Percentiles rank a stretch among this genome's conserved stretches.
phyloP scores from a whole-genome alignment of 2,329 filamentous ascomycete genomes.

The Plenodomus biglobosus region DNA sequence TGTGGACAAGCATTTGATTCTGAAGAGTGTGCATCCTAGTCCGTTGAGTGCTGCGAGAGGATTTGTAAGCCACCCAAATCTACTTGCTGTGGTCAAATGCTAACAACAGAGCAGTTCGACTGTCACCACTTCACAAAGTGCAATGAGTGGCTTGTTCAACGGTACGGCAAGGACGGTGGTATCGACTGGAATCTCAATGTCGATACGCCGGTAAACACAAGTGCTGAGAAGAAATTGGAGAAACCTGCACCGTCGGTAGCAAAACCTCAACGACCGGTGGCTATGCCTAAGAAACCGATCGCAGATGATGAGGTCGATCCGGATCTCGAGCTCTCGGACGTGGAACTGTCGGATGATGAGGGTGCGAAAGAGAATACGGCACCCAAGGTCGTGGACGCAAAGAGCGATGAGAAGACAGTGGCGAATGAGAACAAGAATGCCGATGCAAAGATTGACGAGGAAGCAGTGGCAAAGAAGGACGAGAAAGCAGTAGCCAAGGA shows the following conservation, averaged over 20 bases:
- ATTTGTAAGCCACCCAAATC: conserved; percentile 58
- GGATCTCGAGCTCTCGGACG: not conserved
- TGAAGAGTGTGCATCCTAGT: conserved; percentile 88
- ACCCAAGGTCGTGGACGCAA: not conserved
- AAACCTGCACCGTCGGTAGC: not conserved
- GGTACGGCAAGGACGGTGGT: conserved; percentile 76
- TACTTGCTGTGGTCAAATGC: conserved; percentile 11
- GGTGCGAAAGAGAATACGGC: not conserved
- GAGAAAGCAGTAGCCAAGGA: not conserved
- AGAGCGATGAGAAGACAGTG: not conserved
- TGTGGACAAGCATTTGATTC: conserved; percentile 71
- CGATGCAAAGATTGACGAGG: not conserved
- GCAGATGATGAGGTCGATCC: not conserved
- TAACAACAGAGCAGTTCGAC: conserved; percentile 59
- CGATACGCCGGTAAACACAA: conserved; percentile 6
- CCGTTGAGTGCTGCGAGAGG: conserved; percentile 83
- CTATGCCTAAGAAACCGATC: not conserved
- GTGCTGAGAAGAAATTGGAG: not conserved
- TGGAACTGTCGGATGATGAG: not conserved
- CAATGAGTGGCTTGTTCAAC: conserved; percentile 78
- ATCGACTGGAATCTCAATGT: conserved; percentile 80
- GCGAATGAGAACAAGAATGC: not conserved
- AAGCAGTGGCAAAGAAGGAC: not conserved
- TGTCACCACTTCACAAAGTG: conserved; percentile 79
- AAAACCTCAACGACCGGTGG: not conserved